Evolutionary conservation across 1,284 basidiomycete genomes (phyloP).

Genomic region (Athelia sp.): DNA sequence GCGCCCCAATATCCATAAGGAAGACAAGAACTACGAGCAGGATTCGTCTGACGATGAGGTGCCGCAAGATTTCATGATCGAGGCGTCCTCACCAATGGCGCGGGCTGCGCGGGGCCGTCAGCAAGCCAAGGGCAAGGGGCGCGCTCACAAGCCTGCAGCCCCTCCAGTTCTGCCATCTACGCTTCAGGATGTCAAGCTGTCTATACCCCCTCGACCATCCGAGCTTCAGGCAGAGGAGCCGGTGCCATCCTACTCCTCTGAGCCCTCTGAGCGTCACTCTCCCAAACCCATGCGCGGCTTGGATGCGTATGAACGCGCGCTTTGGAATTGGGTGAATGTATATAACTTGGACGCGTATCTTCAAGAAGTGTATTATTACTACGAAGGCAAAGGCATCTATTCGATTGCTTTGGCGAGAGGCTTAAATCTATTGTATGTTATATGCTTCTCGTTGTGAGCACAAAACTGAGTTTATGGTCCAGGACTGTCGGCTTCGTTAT

Average conservation of each 20-base stretch:
- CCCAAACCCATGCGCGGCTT: slow-evolving; percentile 61
- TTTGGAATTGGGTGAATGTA: slow-evolving; percentile 99
- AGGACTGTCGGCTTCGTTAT: slow-evolving; percentile 98
- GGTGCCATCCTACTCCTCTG: slow-evolving; percentile 14
- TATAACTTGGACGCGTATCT: slow-evolving; percentile 94
- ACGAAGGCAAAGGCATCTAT: slow-evolving; percentile 93
- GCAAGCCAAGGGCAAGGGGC: slow-evolving; percentile 33
- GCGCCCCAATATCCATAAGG: slow-evolving; percentile 61
- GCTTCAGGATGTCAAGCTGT: slow-evolving; percentile 26
- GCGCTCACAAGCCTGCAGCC: slow-evolving; percentile 20
- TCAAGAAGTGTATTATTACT: slow-evolving; percentile 94
- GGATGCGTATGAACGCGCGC: slow-evolving; percentile 82
- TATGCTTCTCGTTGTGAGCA: slow-evolving; percentile 13
- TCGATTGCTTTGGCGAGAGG: slow-evolving; percentile 87
- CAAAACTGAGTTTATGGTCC: slow-evolving; percentile 18
- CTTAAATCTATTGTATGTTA: slow-evolving; percentile 85
- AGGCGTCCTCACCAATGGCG: slow-evolving; percentile 43
- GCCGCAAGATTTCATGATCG: slow-evolving; percentile 79
- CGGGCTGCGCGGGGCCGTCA: slow-evolving; percentile 23
- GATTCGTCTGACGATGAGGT: slow-evolving; percentile 75
- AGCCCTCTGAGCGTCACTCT: slow-evolving; percentile 20
- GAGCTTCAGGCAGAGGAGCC: slow-evolving; percentile 43
- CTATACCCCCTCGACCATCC: slow-evolving; percentile 64
- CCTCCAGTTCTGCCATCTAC: slow-evolving; percentile 35
- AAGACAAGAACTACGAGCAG: slow-evolving; percentile 51